A percentile compares a stretch with the other conserved stretches of the same genome.
Conservation (phyloP, 768 basidiomycete genomes). For the Boletus rubescentipes region DNA sequence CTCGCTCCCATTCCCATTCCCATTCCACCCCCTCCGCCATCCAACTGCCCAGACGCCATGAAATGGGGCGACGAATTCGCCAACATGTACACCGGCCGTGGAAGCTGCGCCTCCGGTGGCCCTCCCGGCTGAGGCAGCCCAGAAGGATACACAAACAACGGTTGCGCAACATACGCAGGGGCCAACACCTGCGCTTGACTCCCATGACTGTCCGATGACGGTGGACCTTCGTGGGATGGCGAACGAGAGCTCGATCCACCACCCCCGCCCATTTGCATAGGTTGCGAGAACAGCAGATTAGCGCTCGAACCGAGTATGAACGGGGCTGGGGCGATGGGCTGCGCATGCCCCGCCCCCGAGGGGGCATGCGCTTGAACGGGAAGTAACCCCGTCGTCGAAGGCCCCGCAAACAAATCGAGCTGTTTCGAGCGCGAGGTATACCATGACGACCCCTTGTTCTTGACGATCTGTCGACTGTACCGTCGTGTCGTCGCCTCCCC, state of each 20-base stretch:
- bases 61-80: slow-evolving; percentile 28
- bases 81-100: slow-evolving; percentile 31
- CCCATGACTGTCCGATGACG: slow-evolving; percentile 34
- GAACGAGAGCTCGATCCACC: slow-evolving; percentile 26
- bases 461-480: slow-evolving; percentile 28
- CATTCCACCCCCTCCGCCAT: not conserved
- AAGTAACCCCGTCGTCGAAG: slow-evolving; percentile 31
- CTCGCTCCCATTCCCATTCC: slow-evolving; percentile 9
- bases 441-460: slow-evolving; percentile 29
- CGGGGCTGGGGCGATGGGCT: slow-evolving; percentile 20
- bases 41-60: slow-evolving; percentile 17
- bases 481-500: slow-evolving; percentile 32
- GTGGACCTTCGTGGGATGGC: slow-evolving; percentile 30
- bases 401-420: slow-evolving; percentile 32
- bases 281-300: slow-evolving; percentile 30
- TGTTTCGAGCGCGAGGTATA: slow-evolving; percentile 28
- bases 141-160: slow-evolving; percentile 30
- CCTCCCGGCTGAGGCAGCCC: slow-evolving; percentile 32
- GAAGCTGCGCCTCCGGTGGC: slow-evolving; percentile 20
- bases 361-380: slow-evolving; percentile 14
- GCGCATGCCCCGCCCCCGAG: slow-evolving; percentile 2
- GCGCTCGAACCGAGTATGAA: slow-evolving; percentile 33
- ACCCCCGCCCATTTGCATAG: slow-evolving; percentile 1
- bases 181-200: slow-evolving; percentile 26
- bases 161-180: slow-evolving; percentile 32